Percentiles rank a stretch among this genome's conserved stretches.
Conservation (phyloP, 192 early-diverging fungal genomes). For the Rhizophagus prolifer region DNA sequence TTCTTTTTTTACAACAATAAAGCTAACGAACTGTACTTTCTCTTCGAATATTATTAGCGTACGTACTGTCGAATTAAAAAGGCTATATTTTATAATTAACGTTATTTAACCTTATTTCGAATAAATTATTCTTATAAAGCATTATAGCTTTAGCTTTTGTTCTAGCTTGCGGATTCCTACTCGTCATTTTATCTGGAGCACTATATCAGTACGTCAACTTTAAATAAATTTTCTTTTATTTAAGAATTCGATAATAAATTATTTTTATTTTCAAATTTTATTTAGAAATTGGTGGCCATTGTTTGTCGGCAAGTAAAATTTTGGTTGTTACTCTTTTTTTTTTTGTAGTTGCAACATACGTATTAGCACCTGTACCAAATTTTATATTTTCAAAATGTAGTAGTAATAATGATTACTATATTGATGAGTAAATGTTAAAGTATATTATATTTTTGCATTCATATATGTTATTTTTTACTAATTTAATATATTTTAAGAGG, state of each 20-base stretch:
- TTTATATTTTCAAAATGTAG: slow-evolving; percentile 73
- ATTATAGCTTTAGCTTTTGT: slow-evolving; percentile 91
- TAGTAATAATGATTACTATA: slow-evolving; percentile 66
- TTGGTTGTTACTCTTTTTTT: not conserved
- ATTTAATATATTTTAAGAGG: slow-evolving; percentile 15
- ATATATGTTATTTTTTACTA: not conserved
- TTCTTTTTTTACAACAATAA: not conserved
- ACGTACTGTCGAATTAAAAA: not conserved
- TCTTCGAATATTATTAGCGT: slow-evolving; percentile 13
- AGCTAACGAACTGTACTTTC: not conserved
- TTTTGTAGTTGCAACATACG: slow-evolving; percentile 76
- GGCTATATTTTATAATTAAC: not conserved
- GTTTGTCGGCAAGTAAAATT: slow-evolving; percentile 61
- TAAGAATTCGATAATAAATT: not conserved
- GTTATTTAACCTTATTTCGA: not conserved
- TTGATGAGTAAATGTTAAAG: slow-evolving; percentile 43
- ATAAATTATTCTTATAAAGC: slow-evolving; percentile 30
- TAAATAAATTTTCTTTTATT: not conserved
- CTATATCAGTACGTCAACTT: slow-evolving; percentile 68
- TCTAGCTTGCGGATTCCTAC: slow-evolving; percentile 86
- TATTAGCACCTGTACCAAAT: slow-evolving; percentile 91
- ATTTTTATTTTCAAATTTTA: slow-evolving; percentile 9
- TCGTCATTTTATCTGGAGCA: slow-evolving; percentile 94
- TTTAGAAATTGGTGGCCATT: slow-evolving; percentile 95
- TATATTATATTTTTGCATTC: not conserved